Evolutionary conservation across 2,329 filamentous ascomycete genomes (phyloP).

Genomic region (Cyclaneusma minus): DNA sequence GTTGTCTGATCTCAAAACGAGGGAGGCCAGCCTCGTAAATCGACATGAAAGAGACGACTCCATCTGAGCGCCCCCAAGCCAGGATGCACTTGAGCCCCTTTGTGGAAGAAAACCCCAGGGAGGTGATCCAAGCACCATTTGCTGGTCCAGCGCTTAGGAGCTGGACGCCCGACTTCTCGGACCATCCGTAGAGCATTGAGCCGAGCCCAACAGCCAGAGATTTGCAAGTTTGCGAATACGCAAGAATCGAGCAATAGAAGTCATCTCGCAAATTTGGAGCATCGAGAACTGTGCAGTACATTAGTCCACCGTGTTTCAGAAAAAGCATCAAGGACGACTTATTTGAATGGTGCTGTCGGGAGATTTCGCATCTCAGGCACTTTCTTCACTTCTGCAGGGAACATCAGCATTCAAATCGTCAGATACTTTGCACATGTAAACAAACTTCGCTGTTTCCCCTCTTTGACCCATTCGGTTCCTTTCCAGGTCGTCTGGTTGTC

Average conservation of each 20-base stretch:
- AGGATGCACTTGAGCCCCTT: conserved; percentile 65
- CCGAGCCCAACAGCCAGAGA: conserved; percentile 75
- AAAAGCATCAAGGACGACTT: conserved; percentile 17
- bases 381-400: conserved; percentile 12
- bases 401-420: neutral
- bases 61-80: conserved; percentile 68
- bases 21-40: conserved; percentile 49
- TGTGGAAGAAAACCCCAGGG: conserved; percentile 76
- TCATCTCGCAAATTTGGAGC: conserved; percentile 83
- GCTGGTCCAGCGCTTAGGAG: conserved; percentile 31
- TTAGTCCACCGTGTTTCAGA: conserved; percentile 20
- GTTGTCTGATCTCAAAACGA: conserved; percentile 62
- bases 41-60: conserved; percentile 64
- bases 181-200: conserved; percentile 75
- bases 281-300: conserved; percentile 55
- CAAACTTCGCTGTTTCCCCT: conserved; percentile 6
- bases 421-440: neutral
- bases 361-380: conserved; percentile 28
- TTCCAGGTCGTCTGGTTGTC: conserved; percentile 20
- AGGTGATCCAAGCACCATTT: conserved; percentile 53
- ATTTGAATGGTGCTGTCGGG: conserved; percentile 66
- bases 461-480: conserved; percentile 15
- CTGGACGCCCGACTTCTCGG: conserved; percentile 54
- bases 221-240: conserved; percentile 61
- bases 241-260: conserved; percentile 85